Evolutionary conservation across 176 grass and related monocot genomes (phyloP).

Genomic region (Thinopyrum elongatum): DNA sequence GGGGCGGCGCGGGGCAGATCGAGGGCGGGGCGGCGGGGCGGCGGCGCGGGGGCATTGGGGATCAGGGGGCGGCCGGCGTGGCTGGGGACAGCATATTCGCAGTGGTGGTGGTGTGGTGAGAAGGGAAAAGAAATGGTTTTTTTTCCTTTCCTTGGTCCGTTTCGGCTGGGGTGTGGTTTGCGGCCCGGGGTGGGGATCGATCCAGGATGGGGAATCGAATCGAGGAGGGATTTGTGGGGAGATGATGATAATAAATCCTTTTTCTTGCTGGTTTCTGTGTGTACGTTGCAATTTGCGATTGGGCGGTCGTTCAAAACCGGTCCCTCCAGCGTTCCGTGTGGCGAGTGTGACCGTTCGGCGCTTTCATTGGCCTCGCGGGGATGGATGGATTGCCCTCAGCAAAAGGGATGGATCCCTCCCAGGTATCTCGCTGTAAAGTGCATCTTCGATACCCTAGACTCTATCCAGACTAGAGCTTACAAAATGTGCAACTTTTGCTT

Average conservation of each 20-base stretch:
- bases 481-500: not conserved
- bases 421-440: conserved; percentile 15
- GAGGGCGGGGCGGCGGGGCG: conserved; percentile 27
- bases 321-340: not conserved
- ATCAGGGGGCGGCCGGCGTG: conserved; percentile 59
- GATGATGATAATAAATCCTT: not conserved
- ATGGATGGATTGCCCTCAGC: not conserved
- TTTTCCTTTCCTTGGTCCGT: not conserved
- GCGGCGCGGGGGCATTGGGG: conserved; percentile 19
- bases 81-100: conserved; percentile 58
- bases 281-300: conserved; percentile 26
- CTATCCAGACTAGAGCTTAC: not conserved
- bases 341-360: conserved; percentile 19
- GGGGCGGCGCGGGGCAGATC: not conserved
- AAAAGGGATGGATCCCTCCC: not conserved
- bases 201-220: not conserved
- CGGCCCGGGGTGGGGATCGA: not conserved
- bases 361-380: not conserved
- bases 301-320: conserved; percentile 29
- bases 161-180: not conserved
- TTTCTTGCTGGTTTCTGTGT: not conserved
- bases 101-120: conserved; percentile 30
- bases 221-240: not conserved
- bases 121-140: conserved; percentile 22
- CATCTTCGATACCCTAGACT: not conserved